Base-by-base conservation (phyloP, 116 monocot genomes). In the Iris pallida region DNA sequence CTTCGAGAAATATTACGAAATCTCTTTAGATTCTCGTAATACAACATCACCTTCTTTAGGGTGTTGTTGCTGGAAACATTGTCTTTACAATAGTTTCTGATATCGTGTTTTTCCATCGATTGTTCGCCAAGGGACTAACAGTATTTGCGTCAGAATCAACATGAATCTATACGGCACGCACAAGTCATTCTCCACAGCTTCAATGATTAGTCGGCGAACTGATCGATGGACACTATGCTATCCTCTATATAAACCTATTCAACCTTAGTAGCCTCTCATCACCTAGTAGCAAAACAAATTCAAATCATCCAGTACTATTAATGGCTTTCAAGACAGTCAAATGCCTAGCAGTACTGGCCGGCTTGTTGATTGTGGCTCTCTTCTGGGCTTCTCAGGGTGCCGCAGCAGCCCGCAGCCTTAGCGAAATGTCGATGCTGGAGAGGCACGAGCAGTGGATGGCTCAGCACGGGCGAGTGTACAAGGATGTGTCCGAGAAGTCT, bases 381-480 rank as follows among this genome's bases (percentile, higher is more conserved):
- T 11, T 70, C 10, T 57, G 46, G 57, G 66, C 66, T 40, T 16
- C 69, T 17, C 18, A n/a, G 2, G 70, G 40, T 13, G 59, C 2
- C 2, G 16, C 47, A 4, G 42, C 10, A 5, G 44, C 70, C 45
- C 57, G 70, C n/a, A 17, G 5, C 20, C 47, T 69, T 4, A 12
- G 4, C n/a, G 57, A 4, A 8, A 42, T 42, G 63, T 51, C 66
- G 18, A 72, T 75, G 75, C 45, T 8, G 40, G 45, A 67, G 57
- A 59, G 67, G 47, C 72, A 72, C 61, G 78, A 72, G 60, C 51
- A 54, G 67, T 78, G 78, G 78, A 78, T 78, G 72, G 72, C 54
- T 13, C 48, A 57, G 55, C 45, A 78, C 17, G 67, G 78, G 30
- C 57, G 17, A 6, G 61, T 30, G 55, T 72, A 78, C 59, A 55